These are phyloP conservation scores for Nannochloropsis oceanica DNA, from an alignment of 108 stramenopile genomes.

Conservation along the genomic window DNA sequence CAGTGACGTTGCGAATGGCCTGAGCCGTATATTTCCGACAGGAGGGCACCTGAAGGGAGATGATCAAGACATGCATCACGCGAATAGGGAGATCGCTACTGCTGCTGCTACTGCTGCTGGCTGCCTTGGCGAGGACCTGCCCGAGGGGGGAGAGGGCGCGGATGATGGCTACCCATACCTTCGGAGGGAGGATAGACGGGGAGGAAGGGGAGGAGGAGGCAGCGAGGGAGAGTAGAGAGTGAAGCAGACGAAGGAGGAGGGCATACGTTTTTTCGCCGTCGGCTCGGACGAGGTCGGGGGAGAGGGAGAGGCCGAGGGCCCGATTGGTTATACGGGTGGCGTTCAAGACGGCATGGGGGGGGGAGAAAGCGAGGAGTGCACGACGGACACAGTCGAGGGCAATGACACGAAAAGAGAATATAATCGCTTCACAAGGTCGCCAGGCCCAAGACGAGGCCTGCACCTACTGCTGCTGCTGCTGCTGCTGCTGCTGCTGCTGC, in stretches of 20 bases:
- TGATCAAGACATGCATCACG: background rate
- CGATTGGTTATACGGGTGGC: background rate
- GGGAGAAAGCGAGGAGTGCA: background rate
- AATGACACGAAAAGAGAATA: background rate
- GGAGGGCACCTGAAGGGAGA: background rate
- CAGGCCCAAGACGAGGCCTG: background rate
- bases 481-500: no score
- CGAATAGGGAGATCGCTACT: background rate
- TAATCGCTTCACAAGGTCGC: background rate
- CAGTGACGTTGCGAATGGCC: background rate
- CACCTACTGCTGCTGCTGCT: background rate
- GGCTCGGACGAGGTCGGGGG: background rate
- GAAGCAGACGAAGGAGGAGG: background rate
- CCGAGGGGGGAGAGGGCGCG: background rate
- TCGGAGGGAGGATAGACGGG: background rate
- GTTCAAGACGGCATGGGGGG: background rate
- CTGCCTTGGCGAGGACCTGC: background rate
- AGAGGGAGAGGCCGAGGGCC: background rate
- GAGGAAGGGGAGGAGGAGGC: background rate
- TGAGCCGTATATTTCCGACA: background rate
- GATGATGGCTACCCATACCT: background rate
- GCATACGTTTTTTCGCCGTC: background rate
- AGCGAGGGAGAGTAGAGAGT: background rate
- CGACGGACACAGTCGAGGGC: background rate
- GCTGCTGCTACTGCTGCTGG: background rate